Evolutionary conservation across 805 yeast genomes (phyloP).

Genomic region (Lachancea sp.): DNA sequence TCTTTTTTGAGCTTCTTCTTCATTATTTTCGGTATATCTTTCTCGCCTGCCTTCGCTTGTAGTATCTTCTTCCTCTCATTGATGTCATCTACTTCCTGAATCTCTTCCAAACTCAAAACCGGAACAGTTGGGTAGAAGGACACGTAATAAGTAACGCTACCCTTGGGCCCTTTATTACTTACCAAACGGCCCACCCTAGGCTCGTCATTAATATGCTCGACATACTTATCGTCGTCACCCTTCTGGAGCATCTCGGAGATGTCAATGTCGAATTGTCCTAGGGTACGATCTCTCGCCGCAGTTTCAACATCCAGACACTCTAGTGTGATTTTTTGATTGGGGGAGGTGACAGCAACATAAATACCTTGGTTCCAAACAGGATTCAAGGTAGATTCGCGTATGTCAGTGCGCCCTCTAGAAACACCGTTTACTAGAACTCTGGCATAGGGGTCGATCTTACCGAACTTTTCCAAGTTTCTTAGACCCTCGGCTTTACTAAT

Average conservation of each 20-base stretch:
- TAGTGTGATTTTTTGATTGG: constrained; percentile 72
- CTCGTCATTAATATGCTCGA: constrained; percentile 51
- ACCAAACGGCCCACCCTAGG: constrained; percentile 57
- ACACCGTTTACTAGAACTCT: constrained; percentile 73
- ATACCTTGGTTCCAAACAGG: constrained; percentile 84
- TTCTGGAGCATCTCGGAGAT: constrained; percentile 61
- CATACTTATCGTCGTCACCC: constrained; percentile 52
- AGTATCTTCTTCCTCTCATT: constrained; percentile 35
- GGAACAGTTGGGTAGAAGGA: constrained; percentile 82
- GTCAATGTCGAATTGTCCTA: constrained; percentile 74
- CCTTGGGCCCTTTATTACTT: constrained; percentile 77
- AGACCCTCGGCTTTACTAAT: constrained; percentile 67
- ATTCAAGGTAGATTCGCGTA: constrained; percentile 55
- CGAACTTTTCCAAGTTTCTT: constrained; percentile 80
- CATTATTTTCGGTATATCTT: constrained; percentile 26
- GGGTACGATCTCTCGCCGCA: constrained; percentile 71
- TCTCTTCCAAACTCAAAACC: constrained; percentile 70
- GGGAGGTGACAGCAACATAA: constrained; percentile 75
- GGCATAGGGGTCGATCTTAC: constrained; percentile 88
- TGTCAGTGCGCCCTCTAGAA: constrained; percentile 69
- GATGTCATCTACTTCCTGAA: constrained; percentile 47
- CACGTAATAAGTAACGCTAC: constrained; percentile 62
- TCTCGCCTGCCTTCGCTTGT: constrained; percentile 33
- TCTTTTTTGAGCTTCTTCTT: constrained; percentile 29
- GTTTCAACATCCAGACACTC: constrained; percentile 92